Conservation (phyloP, 2,329 filamentous ascomycete genomes). For the Alternaria tenuissima region DNA sequence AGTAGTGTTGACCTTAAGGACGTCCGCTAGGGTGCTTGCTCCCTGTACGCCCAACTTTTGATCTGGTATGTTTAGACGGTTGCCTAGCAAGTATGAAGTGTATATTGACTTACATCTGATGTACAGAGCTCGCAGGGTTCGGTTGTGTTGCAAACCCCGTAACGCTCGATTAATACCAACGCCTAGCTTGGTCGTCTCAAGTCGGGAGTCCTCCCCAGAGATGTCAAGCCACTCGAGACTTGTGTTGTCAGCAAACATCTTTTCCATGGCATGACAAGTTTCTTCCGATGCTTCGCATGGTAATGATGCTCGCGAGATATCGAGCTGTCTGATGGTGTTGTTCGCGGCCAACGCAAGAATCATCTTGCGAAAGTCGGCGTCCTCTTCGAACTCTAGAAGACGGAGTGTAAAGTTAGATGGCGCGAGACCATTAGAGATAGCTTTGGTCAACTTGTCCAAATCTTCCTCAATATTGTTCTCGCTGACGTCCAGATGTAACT, state of each 20-base stretch:
- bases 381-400: conserved; percentile 73
- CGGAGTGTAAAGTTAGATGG: conserved; percentile 72
- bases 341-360: conserved; percentile 69
- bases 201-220: conserved; percentile 73
- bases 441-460: conserved; percentile 60
- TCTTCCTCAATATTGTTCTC: conserved; percentile 66
- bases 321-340: conserved; percentile 68
- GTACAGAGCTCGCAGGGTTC: conserved; percentile 66
- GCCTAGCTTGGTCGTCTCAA: conserved; percentile 75
- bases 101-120: conserved; percentile 60
- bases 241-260: conserved; percentile 72
- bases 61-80: conserved; percentile 48
- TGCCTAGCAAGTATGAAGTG: too few relatives aligned
- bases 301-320: conserved; percentile 74
- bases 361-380: conserved; percentile 69
- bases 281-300: conserved; percentile 73
- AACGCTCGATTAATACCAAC: conserved; percentile 73
- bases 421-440: conserved; percentile 62
- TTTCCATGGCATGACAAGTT: conserved; percentile 69
- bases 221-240: conserved; percentile 73
- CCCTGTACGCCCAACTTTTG: conserved; percentile 75
- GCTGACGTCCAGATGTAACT: conserved; percentile 72
- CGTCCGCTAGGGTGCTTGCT: conserved; percentile 73
- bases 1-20: conserved; percentile 69
- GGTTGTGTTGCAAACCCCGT: conserved; percentile 70